Percentiles rank a stretch among this genome's conserved stretches.
These are phyloP conservation scores for Ascomycota sp. DNA, from an alignment of 2,329 filamentous ascomycete genomes.

Conservation along the genomic window DNA sequence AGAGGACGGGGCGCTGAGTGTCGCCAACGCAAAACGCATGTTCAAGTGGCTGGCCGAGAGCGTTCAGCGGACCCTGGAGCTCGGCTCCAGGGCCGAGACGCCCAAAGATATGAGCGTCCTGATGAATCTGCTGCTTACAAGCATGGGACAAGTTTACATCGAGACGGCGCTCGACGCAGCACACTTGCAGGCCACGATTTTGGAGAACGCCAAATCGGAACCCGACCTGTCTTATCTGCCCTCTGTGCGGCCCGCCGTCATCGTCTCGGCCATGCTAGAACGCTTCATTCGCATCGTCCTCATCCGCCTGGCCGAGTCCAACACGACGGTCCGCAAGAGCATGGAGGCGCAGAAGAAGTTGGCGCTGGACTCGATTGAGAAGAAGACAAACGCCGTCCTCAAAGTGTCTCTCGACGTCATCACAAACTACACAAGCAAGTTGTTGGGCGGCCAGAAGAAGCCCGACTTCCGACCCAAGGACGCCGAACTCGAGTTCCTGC, in stretches of 20 bases:
- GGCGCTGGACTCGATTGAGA: slow-evolving; percentile 58
- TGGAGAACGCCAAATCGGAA: slow-evolving; percentile 61
- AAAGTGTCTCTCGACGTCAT: slow-evolving; percentile 41
- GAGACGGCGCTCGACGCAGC: slow-evolving; percentile 47
- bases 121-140: slow-evolving; percentile 59
- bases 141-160: slow-evolving; percentile 66
- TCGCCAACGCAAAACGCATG: slow-evolving; percentile 90
- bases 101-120: slow-evolving; percentile 82
- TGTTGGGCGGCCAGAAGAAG: slow-evolving; percentile 60
- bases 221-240: slow-evolving; percentile 72
- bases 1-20: slow-evolving; percentile 62
- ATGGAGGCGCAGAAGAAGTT: slow-evolving; percentile 65
- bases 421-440: slow-evolving; percentile 51
- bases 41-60: slow-evolving; percentile 92
- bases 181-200: slow-evolving; percentile 47
- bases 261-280: slow-evolving; percentile 78
- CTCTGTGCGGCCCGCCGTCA: slow-evolving; percentile 58
- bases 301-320: slow-evolving; percentile 68
- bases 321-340: slow-evolving; percentile 70
- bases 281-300: slow-evolving; percentile 79
- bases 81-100: slow-evolving; percentile 71
- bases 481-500: slow-evolving; percentile 53
- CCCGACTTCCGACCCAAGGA: slow-evolving; percentile 78
- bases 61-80: slow-evolving; percentile 70
- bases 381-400: slow-evolving; percentile 46